Base-by-base conservation (phyloP, 495 filamentous ascomycete species). In the Aspergillus panamensis region DNA sequence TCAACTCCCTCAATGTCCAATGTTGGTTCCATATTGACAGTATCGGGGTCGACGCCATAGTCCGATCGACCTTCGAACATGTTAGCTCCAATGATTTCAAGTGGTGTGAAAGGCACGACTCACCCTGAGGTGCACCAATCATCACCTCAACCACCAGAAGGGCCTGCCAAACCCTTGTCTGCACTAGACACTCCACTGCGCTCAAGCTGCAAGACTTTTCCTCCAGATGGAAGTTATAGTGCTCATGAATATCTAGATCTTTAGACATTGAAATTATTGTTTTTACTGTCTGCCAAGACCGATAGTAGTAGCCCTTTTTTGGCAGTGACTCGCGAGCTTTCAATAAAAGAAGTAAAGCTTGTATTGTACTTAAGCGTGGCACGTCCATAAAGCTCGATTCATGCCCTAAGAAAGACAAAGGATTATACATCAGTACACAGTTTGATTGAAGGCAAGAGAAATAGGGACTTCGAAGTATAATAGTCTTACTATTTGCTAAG, bases 241-340 rank as follows among this genome's bases (percentile, higher is more conserved):
- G 94, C 66, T 95, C 91, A 66, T 97, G 86, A 8, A 98, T 78
- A 42, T 91, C 92, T 53, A 98, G 78, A 67, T 98, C 94, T 63
- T 95, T 92, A 43, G 86, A 91, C 89, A 98, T 95, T 10, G 90
- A 86, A 20, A 96, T 86, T 53, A 92, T 87, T 42, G 89, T 91
- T 53, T 96, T 92, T 47, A 97, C 85, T 7, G 89, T 95, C 84
- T 96, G 96, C 94, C 94, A 98, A 10, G 94, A 98, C 21, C 94
- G 84, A 68, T 92, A 97, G 71, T 94, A 98, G 69, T 98, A 98
- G 1, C 94, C 94, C 64, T 91, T 86, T 68, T 94, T 94, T 2
- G 95, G 95, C 45, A 87, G 83, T 31, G 90, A 87, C 69, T 98
- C 94, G 60, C 92, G 80, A 2, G 94, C 95, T 74, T 98, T 98